Evolutionary conservation across 169 alveolate genomes (phyloP), one percentile per base, ranked within the genome.

Genomic region (Sarcocystis neurona): DNA sequence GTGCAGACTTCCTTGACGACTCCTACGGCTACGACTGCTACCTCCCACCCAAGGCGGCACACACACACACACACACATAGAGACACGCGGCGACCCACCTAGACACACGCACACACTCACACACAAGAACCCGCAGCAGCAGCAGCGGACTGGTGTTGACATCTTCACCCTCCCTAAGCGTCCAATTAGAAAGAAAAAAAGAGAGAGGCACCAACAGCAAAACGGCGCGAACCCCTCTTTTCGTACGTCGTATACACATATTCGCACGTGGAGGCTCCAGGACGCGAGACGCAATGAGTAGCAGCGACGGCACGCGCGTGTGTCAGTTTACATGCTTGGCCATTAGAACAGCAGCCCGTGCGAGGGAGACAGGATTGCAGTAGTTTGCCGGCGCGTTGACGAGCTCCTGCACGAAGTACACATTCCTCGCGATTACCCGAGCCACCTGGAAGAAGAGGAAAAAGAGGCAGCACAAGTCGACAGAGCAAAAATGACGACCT

Each of bases 381-480:
- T 30, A 44, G 88, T 90, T 90, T 18, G 93, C 90, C 34, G 93
- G 93, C n/a, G 93, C 87, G 82, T 70, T 85, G 41, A 90, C 93
- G 41, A 90, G 75, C 74, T 90, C 93, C 68, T 56, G 84, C 27
- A 91, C 91, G 41, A 86, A 53, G 60, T 75, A 50, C 68, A 90
- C 78, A 5, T 89, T 91, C 5, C 60, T 47, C 2, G 93, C 93
- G 18, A 63, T 44, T 27, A 30, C 44, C 34, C 80, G 79, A 0
- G 92, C 92, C 1, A 58, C 30, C 85, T 79, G 85, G 47, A 56
- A 27, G 79, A 32, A 66, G 18, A 20, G 85, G 47, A 56, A 27
- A 66, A 32, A 66, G 18, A 20, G 43, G 20, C 58, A 58, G 56
- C 79, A 39, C 48, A 60, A 32, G 43, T 48, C 58, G 56, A 34